phyloP scores from a whole-genome alignment of 441 rosid genomes.

The Cnidoscolus chayamansa region DNA sequence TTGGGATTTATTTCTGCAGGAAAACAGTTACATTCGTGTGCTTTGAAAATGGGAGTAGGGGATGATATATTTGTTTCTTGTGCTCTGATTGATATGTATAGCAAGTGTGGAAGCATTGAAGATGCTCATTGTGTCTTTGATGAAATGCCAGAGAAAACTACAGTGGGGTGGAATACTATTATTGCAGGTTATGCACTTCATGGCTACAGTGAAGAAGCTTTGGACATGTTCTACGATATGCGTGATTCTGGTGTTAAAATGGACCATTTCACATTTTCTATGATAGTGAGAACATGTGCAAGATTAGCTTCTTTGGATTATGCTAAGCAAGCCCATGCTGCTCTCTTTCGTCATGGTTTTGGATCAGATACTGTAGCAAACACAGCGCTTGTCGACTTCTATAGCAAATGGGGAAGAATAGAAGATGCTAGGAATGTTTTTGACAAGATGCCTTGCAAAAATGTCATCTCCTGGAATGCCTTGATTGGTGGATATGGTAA shows the following conservation, averaged over 20 bases:
- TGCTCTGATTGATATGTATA: constrained; percentile 81
- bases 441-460: constrained; percentile 67
- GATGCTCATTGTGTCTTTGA: constrained; percentile 71
- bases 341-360: constrained; percentile 63
- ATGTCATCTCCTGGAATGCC: constrained; percentile 81
- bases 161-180: constrained; percentile 81
- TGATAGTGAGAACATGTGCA: constrained; percentile 58
- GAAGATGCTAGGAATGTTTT: constrained; percentile 70
- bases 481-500: constrained; percentile 82
- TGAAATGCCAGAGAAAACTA: constrained; percentile 68
- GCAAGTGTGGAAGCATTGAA: constrained; percentile 78
- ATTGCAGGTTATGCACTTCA: constrained; percentile 79
- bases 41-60: constrained; percentile 49
- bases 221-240: constrained; percentile 68
- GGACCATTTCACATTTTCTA: constrained; percentile 84
- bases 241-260: constrained; percentile 57
- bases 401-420: constrained; percentile 93
- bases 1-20: constrained; percentile 55
- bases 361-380: constrained; percentile 69
- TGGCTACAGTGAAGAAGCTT: constrained; percentile 79
- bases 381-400: constrained; percentile 81
- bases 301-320: constrained; percentile 70
- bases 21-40: constrained; percentile 67
- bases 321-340: constrained; percentile 83
- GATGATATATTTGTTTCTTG: constrained; percentile 62